These are phyloP conservation scores for Entomortierella beljakovae DNA, from an alignment of 192 early-diverging fungal species.

Conservation along the genomic window DNA sequence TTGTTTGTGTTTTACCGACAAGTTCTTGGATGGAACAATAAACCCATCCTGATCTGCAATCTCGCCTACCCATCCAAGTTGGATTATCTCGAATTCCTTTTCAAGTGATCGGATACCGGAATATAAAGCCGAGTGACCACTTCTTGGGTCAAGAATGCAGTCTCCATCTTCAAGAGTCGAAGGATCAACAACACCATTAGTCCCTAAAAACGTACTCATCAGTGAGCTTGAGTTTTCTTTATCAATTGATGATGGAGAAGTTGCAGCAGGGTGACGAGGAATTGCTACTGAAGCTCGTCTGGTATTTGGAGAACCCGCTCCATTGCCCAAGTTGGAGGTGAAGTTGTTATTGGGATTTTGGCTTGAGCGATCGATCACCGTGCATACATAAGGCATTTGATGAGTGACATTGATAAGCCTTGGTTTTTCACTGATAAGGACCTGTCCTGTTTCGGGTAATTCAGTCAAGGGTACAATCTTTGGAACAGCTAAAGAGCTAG, in stretches of 20 bases:
- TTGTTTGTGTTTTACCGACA: slow-evolving; percentile 64
- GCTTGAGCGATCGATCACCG: slow-evolving; percentile 37
- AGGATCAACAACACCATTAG: not conserved
- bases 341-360: not conserved
- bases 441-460: slow-evolving; percentile 44
- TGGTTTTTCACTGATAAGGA: slow-evolving; percentile 38
- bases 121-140: slow-evolving; percentile 92
- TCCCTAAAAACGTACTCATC: not conserved
- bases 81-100: slow-evolving; percentile 68
- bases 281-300: slow-evolving; percentile 35
- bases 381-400: slow-evolving; percentile 61
- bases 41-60: slow-evolving; percentile 69
- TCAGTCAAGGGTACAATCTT: slow-evolving; percentile 33
- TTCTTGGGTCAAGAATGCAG: slow-evolving; percentile 67
- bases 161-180: slow-evolving; percentile 10
- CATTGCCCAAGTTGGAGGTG: not conserved
- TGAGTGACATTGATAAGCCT: slow-evolving; percentile 68
- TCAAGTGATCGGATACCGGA: slow-evolving; percentile 80
- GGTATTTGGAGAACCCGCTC: slow-evolving; percentile 21
- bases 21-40: slow-evolving; percentile 60
- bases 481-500: slow-evolving; percentile 14
- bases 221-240: not conserved
- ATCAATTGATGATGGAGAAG: slow-evolving; percentile 19
- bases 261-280: slow-evolving; percentile 29
- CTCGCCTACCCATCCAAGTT: slow-evolving; percentile 82